phyloP scores from a whole-genome alignment of 495 filamentous ascomycete genomes.

The Aspergillus wentii region DNA sequence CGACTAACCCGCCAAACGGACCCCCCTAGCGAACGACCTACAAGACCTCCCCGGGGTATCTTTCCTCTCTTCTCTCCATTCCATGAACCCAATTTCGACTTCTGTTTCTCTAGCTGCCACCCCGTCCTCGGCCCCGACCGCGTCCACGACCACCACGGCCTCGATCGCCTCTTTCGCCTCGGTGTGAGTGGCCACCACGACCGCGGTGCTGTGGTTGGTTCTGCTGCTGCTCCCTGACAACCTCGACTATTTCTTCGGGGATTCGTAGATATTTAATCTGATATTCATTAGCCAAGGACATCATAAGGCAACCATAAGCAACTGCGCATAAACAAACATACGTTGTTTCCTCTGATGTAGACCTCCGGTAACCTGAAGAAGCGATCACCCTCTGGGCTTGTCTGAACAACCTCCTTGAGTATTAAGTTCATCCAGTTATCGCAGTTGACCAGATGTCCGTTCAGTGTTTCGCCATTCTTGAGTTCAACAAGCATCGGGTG shows the following conservation, averaged over 20 bases:
- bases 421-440: conserved; percentile 99
- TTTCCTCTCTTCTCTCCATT: conserved; percentile 24
- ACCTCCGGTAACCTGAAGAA: conserved; percentile 89
- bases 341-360: conserved; percentile 95
- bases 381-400: conserved; percentile 87
- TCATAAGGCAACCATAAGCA: no score
- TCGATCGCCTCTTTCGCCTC: conserved; percentile 54
- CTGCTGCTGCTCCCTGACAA: conserved; percentile 83
- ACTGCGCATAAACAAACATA: conserved; percentile 48
- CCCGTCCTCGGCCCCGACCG: conserved; percentile 33
- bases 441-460: conserved; percentile 91
- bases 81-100: conserved; percentile 15
- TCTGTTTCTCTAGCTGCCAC: conserved; percentile 19
- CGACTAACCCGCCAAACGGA: conserved; percentile 30
- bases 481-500: conserved; percentile 99
- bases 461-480: conserved; percentile 96
- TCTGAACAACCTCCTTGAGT: conserved; percentile 95
- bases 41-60: conserved; percentile 35
- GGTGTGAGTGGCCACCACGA: conserved; percentile 59
- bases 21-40: conserved; percentile 24
- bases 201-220: conserved; percentile 63
- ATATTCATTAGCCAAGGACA: conserved; percentile 6
- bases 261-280: conserved; percentile 99
- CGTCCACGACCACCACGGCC: conserved; percentile 51
- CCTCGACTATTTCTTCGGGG: conserved; percentile 89